Base-by-base conservation (phyloP, 805 yeast genomes). In the Jamesozyma lodderae region DNA sequence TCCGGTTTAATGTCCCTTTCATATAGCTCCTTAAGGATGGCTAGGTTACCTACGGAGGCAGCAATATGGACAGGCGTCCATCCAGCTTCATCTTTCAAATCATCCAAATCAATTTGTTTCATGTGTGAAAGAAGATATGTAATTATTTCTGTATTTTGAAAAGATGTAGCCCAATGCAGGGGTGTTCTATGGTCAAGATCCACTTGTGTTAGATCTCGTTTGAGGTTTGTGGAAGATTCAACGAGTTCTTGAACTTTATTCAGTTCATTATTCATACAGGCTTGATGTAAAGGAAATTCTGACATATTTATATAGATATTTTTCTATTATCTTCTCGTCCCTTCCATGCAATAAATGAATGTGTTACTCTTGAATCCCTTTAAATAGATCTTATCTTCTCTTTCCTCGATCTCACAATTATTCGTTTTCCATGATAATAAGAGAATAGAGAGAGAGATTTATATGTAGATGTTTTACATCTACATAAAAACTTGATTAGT, bases 11-110 rank as follows among this genome's bases (percentile, higher is more conserved):
- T 41, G 0, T 83, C 81, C 43, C 68, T 66, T 0, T 56, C 60
- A 46, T 77, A 62, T n/a, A 86, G 52, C 32, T 65, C 49, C 8
- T 70, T 64, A 3, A 85, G 48, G 7, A 79, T 69, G 6, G 65
- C 68, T 17, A 66, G 48, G 49, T 76, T 73, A 0, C 96, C 95
- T 2, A 80, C 67, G 0, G 95, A 73, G 0, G 82, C 71, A 0
- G 92, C 86, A 37, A 90, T 78, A 58, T 88, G 96, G 24, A 85
- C 51, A 1, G 94, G 86, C 0, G 90, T 80, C 95, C 95, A 88
- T 0, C 94, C 94, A 9, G 88, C 68, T 15, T 72, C 79, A 56
- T 88, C 97, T 0, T 53, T 50, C 49, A 68, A 56, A 3, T 79
- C 82, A 53, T 86, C 92, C 10, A 86, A 56, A 45, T 85, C 90